Conservation (phyloP, 352 stramenopile species). For the Pythium monospermum region DNA sequence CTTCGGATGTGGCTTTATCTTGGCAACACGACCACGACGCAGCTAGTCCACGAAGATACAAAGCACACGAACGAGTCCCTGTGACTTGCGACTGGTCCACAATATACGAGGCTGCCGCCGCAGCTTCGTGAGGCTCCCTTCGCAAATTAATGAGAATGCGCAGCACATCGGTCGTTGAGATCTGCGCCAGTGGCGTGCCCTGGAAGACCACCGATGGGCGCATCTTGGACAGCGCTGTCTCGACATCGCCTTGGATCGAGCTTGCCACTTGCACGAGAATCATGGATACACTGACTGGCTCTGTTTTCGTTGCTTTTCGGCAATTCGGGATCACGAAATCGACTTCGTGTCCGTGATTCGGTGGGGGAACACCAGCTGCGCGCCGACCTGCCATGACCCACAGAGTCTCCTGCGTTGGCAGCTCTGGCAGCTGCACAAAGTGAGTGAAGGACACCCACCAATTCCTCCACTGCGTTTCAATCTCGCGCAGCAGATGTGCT, state of each 20-base stretch:
- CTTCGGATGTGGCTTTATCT: too few relatives aligned
- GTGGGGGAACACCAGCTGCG: constrained; percentile 13
- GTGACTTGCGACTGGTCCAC: too few relatives aligned
- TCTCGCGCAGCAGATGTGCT: too few relatives aligned
- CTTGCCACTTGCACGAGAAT: background rate
- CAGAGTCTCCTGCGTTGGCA: constrained; percentile 16
- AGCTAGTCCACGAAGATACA: too few relatives aligned
- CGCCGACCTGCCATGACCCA: constrained; percentile 21
- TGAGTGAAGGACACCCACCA: constrained; percentile 23
- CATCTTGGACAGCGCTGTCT: background rate
- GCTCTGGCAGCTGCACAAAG: constrained; percentile 17
- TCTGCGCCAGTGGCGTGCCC: background rate
- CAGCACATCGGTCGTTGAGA: background rate
- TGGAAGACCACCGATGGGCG: background rate
- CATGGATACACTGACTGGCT: background rate
- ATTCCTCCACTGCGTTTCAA: background rate
- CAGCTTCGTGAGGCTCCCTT: too few relatives aligned
- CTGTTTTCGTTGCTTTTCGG: background rate
- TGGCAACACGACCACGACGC: too few relatives aligned
- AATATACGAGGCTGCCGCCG: too few relatives aligned
- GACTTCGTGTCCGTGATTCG: background rate
- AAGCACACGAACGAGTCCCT: too few relatives aligned
- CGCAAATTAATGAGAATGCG: background rate
- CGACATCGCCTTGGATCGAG: background rate
- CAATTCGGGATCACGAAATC: constrained; percentile 16